phyloP scores from a whole-genome alignment of 768 basidiomycete species.

The Lepiota subincarnata region DNA sequence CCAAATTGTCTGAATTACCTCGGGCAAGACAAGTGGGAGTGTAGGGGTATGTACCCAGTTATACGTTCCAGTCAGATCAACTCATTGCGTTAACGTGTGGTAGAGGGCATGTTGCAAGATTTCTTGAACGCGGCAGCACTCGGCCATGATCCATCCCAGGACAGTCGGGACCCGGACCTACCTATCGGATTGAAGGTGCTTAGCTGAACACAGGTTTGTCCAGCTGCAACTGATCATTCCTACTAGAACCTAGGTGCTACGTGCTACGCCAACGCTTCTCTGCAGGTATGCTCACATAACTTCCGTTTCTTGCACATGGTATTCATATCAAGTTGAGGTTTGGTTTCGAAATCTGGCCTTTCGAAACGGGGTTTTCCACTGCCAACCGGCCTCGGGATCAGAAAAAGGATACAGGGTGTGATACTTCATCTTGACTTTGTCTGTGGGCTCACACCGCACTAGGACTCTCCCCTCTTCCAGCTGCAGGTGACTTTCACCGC shows the following conservation, averaged over 20 bases:
- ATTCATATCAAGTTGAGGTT: conserved; percentile 44
- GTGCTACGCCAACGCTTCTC: conserved; percentile 93
- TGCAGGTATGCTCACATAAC: conserved; percentile 55
- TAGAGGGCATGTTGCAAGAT: conserved; percentile 46
- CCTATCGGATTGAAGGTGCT: conserved; percentile 79
- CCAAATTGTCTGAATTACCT: conserved; percentile 87
- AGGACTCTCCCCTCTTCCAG: conserved; percentile 79
- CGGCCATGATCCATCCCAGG: conserved; percentile 49
- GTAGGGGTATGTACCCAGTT: conserved; percentile 44
- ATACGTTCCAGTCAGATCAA: conserved; percentile 6
- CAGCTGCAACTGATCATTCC: neutral
- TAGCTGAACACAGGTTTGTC: neutral
- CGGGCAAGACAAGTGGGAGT: conserved; percentile 80
- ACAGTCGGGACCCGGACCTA: conserved; percentile 44
- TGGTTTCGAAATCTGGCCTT: conserved; percentile 90
- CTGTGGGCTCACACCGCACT: conserved; percentile 5
- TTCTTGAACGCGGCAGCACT: conserved; percentile 52
- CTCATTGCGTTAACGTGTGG: neutral
- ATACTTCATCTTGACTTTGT: neutral
- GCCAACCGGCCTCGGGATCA: conserved; percentile 52
- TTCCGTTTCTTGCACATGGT: neutral
- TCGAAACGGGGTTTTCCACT: conserved; percentile 77
- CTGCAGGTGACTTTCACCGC: conserved; percentile 82
- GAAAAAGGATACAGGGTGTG: conserved; percentile 39
- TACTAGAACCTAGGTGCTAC: conserved; percentile 91